Evolutionary conservation across 805 yeast genomes (phyloP).

Genomic region (Candida incommunis): DNA sequence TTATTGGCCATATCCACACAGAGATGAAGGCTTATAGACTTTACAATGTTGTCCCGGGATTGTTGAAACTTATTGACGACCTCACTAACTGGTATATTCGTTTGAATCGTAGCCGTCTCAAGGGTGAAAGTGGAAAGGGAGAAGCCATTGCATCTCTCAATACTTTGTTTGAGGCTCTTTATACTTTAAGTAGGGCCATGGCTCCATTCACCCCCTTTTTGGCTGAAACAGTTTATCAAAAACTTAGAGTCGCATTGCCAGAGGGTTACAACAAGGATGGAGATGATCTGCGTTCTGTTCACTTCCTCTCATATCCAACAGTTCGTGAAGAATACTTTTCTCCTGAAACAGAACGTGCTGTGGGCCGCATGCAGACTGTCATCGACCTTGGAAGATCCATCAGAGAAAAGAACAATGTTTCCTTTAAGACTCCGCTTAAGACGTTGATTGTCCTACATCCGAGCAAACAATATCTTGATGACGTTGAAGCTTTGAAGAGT

Average conservation of each 20-base stretch:
- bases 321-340: conserved; percentile 73
- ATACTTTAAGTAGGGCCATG: conserved; percentile 86
- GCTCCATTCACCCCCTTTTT: conserved; percentile 98
- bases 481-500: conserved; percentile 58
- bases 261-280: conserved; percentile 36
- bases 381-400: conserved; percentile 92
- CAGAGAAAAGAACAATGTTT: conserved; percentile 89
- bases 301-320: conserved; percentile 81
- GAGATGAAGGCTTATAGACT: conserved; percentile 87
- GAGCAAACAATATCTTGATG: conserved; percentile 58
- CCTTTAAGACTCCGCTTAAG: conserved; percentile 90
- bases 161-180: conserved; percentile 79
- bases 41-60: conserved; percentile 90
- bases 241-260: conserved; percentile 38
- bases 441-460: conserved; percentile 74
- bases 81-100: conserved; percentile 98
- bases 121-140: conserved; percentile 79
- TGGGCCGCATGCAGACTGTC: conserved; percentile 90
- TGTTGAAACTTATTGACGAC: conserved; percentile 78
- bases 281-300: conserved; percentile 70
- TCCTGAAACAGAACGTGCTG: conserved; percentile 73
- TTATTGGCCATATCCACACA: conserved; percentile 68
- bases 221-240: conserved; percentile 77
- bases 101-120: conserved; percentile 93
- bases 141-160: conserved; percentile 83